Base-by-base conservation (phyloP, 768 basidiomycete species). In the Amanita fuliginea region DNA sequence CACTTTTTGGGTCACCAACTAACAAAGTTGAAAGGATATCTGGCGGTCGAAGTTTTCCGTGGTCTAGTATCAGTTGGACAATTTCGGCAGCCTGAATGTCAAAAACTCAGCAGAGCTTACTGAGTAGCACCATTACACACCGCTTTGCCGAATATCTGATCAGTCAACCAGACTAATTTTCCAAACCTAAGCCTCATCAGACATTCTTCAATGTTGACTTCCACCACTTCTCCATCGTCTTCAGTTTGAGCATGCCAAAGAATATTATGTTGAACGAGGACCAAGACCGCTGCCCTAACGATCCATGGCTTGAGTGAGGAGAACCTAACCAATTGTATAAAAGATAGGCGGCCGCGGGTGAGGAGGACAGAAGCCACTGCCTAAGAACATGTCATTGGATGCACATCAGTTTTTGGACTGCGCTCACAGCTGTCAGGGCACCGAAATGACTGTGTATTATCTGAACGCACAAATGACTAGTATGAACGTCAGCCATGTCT, bases 251-350 rank as follows among this genome's bases (percentile, higher is more conserved):
- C 77, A 60, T 92, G 88, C 87, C 91, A 93, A 39, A 94, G 71
- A 39, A 96, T 65, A 64, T 96, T 93, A 61, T 97, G 94, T 61
- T 97, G 94, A 14, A 94, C 74, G 47, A 97, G 76, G 40, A 84
- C 76, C 40, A 96, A 69, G 16, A 94, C 67, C 16, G 80, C 74
- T 22, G 81, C 80, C 47, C 85, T 80, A 11, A 83, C 75, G 1
- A 74, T 79, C 21, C 82, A 78, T 8, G 80, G 75, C 57, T 80
- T 84, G 22, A 90, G 32, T 24, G 68, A 71, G 1, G 90, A 78
- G 59, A 80, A 80, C 28, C 84, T 81, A 30, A 81, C 69, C 44
- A 95, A 61, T 56, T 86, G 81, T 7, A 70, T 52, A 19, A 90
- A 64, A 8, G 85, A 73, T n/a, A 95, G 68, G 39, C 91, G 79